Percentiles rank a stretch among this genome's conserved stretches.
Conservation (phyloP, 1,284 basidiomycete species). For the Ceratobasidium papillatum region DNA sequence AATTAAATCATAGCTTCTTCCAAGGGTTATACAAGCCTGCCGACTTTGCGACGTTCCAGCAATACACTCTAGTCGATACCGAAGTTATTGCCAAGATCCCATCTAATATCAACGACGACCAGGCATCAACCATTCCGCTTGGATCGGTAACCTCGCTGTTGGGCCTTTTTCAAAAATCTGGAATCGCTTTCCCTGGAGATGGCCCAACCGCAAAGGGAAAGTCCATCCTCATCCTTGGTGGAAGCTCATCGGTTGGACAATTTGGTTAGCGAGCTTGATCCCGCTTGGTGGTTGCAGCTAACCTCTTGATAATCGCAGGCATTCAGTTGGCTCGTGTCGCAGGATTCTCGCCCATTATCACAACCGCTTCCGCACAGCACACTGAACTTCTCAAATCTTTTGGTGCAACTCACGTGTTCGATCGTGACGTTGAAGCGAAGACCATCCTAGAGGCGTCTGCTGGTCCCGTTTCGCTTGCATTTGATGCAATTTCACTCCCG, state of each 20-base stretch:
- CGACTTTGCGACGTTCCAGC: constrained; percentile 21
- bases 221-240: constrained; percentile 56
- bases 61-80: background rate
- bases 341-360: constrained; percentile 50
- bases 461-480: background rate
- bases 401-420: constrained; percentile 64
- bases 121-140: constrained; percentile 49
- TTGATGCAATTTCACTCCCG: background rate
- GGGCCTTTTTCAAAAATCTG: constrained; percentile 17
- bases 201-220: constrained; percentile 53
- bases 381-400: constrained; percentile 57
- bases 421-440: constrained; percentile 51
- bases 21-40: constrained; percentile 14
- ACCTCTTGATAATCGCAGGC: background rate
- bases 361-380: constrained; percentile 59
- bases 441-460: background rate
- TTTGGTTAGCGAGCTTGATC: constrained; percentile 48
- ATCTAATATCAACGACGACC: background rate
- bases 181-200: constrained; percentile 46
- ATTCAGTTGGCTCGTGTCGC: constrained; percentile 46
- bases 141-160: constrained; percentile 46
- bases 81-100: background rate
- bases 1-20: constrained; percentile 1
- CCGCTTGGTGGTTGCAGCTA: background rate
- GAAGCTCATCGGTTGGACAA: constrained; percentile 56